phyloP scores from a whole-genome alignment of 257 asterid species.

The Echium plantagineum region DNA sequence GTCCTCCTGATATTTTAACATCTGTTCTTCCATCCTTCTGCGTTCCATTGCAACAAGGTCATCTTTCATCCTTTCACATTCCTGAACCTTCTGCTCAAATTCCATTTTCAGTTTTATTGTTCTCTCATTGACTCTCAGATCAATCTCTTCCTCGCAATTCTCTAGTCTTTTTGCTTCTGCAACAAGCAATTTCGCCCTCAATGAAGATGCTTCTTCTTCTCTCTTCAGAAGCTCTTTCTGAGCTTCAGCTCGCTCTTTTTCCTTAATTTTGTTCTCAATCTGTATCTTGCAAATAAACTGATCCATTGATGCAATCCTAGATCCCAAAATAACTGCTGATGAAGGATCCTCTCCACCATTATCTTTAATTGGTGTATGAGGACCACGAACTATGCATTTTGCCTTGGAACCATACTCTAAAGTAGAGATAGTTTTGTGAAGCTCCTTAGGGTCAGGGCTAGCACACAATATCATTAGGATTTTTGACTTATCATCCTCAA shows the following conservation, averaged over 20 bases:
- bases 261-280: slow-evolving; percentile 55
- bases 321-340: slow-evolving; percentile 51
- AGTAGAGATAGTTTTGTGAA: slow-evolving; percentile 86
- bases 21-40: slow-evolving; percentile 61
- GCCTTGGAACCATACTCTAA: slow-evolving; percentile 96
- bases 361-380: slow-evolving; percentile 63
- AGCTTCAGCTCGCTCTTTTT: slow-evolving; percentile 54
- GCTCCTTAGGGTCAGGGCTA: slow-evolving; percentile 85
- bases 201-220: slow-evolving; percentile 54
- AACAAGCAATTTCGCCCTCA: slow-evolving; percentile 45
- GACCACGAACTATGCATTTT: slow-evolving; percentile 81
- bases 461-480: slow-evolving; percentile 90
- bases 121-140: slow-evolving; percentile 40
- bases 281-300: slow-evolving; percentile 72
- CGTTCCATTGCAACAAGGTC: slow-evolving; percentile 59
- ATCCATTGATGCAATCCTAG: slow-evolving; percentile 74
- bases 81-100: slow-evolving; percentile 50
- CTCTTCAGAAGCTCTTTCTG: slow-evolving; percentile 44
- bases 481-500: slow-evolving; percentile 88
- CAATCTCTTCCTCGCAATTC: slow-evolving; percentile 44
- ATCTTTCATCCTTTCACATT: slow-evolving; percentile 50
- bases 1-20: slow-evolving; percentile 52
- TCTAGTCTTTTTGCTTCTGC: slow-evolving; percentile 27
- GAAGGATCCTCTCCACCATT: slow-evolving; percentile 70
- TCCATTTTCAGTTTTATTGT: slow-evolving; percentile 36